Base-by-base conservation (phyloP, 2,329 filamentous ascomycete species). In the Ceratocystis papillata region DNA sequence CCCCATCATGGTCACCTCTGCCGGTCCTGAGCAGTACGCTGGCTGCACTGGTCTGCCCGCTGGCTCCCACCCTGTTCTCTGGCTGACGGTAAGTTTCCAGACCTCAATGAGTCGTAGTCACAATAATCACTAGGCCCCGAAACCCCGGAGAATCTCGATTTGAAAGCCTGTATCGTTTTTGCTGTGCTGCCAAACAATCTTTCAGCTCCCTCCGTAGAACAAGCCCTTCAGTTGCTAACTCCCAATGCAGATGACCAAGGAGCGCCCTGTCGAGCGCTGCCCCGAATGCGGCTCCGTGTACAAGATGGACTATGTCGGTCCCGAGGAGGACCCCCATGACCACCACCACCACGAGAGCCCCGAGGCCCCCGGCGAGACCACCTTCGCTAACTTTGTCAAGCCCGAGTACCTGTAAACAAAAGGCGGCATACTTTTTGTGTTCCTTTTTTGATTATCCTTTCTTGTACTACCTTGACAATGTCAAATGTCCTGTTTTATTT, bases 291-390 rank as follows among this genome's bases (percentile, higher is more conserved):
- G 94, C 72, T 90, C 86, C 77, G 90, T 94, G 72, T 92, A 96
- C 83, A 95, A 96, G 87, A 94, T 97, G 89, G 88, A 96, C 76
- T 99, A 96, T 78, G 80, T 96, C 71, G 94, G 94, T 69, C 86
- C 91, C 63, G 77, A 86, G 75, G 88, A 94, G 71, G 87, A 92
- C 76, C 78, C 81, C 73, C 83, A 89, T 76, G 73, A 79, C 76
- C 75, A 81, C 75, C 77, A 81, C 75, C 77, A 78, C 73, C 82
- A 85, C 74, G 84, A 84, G 75, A 81, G 85, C 76, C 84, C 87
- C 77, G 90, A 96, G 80, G 90, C 91, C 76, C 66, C 66, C 10
- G 66, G 30, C n/a, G 66, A 67, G 46, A 96, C 96, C 87, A 96
- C 90, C 73, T 93, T 97, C 76, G 90, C 90, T 78, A 89, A 99